A percentile compares a stretch with the other conserved stretches of the same genome.
Evolutionary conservation across 345 rosid genomes (phyloP).

Genomic region (Arabidopsis suecica): DNA sequence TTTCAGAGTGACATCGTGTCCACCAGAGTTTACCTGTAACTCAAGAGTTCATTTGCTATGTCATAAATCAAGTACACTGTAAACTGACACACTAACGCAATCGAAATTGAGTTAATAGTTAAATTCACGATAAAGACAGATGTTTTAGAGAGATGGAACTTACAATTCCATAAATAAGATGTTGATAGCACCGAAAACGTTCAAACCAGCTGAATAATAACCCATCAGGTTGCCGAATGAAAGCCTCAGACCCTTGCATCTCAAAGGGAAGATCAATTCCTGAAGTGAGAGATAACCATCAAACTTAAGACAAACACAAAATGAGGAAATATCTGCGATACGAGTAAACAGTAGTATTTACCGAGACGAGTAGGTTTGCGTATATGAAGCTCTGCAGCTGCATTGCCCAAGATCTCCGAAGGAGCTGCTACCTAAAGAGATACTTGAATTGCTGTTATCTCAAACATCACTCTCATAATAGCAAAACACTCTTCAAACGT

Average conservation of each 20-base stretch:
- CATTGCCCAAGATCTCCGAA: slow-evolving; percentile 62
- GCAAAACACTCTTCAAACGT: neutral
- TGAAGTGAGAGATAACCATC: slow-evolving; percentile 43
- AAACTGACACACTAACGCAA: slow-evolving; percentile 23
- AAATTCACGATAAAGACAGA: neutral
- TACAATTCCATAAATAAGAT: slow-evolving; percentile 73
- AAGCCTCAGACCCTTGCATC: slow-evolving; percentile 79
- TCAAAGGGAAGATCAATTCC: slow-evolving; percentile 94
- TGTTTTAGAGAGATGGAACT: slow-evolving; percentile 34
- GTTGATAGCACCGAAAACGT: slow-evolving; percentile 76
- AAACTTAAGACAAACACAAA: slow-evolving; percentile 6
- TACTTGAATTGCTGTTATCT: slow-evolving; percentile 13
- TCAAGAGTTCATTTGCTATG: slow-evolving; percentile 34
- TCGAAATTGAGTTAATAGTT: neutral
- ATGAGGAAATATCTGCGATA: neutral
- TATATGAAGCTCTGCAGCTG: slow-evolving; percentile 78
- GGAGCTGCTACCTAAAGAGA: slow-evolving; percentile 77
- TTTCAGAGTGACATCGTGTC: slow-evolving; percentile 49
- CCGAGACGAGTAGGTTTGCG: slow-evolving; percentile 86
- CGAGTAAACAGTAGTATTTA: slow-evolving; percentile 17
- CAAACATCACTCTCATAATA: neutral
- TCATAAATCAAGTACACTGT: slow-evolving; percentile 14
- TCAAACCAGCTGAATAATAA: slow-evolving; percentile 90
- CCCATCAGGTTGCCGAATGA: slow-evolving; percentile 82
- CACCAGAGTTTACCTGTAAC: slow-evolving; percentile 60